Evolutionary conservation across 1,284 basidiomycete species (phyloP).

Genomic region (Macrocystidia cucumis): DNA sequence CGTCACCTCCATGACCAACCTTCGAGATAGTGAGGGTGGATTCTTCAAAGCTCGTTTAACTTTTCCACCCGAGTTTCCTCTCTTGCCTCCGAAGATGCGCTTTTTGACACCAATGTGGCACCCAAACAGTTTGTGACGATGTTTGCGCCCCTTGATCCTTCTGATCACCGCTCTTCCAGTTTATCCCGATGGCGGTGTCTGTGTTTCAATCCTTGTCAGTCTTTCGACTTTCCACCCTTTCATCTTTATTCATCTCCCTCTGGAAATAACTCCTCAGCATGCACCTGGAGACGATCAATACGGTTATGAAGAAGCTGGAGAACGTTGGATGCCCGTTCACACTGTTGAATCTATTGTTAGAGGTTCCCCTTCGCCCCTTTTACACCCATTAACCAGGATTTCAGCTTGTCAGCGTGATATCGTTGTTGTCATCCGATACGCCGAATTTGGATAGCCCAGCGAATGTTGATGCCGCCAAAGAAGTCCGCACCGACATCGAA

Average conservation of each 20-base stretch:
- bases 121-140: constrained; percentile 74
- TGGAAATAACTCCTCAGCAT: too few relatives aligned
- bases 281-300: constrained; percentile 96
- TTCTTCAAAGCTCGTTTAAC: constrained; percentile 85
- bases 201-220: constrained; percentile 91
- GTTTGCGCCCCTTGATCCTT: constrained; percentile 1
- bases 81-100: constrained; percentile 92
- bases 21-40: constrained; percentile 72
- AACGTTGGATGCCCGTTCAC: constrained; percentile 97
- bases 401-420: constrained; percentile 94
- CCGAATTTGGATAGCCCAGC: constrained; percentile 95
- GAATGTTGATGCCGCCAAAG: constrained; percentile 94
- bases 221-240: constrained; percentile 1
- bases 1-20: not conserved
- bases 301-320: constrained; percentile 96
- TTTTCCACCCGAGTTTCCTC: constrained; percentile 88
- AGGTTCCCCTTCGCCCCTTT: constrained; percentile 12
- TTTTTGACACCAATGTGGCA: constrained; percentile 99
- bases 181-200: constrained; percentile 85
- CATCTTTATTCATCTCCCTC: constrained; percentile 1
- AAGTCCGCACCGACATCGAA: constrained; percentile 70
- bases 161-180: constrained; percentile 39
- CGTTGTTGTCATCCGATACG: constrained; percentile 85
- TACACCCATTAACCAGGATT: constrained; percentile 8
- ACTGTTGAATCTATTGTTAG: constrained; percentile 95